Evolutionary conservation across 2,329 filamentous ascomycete species (phyloP).

Genomic region (Chrysoporthe cubensis): DNA sequence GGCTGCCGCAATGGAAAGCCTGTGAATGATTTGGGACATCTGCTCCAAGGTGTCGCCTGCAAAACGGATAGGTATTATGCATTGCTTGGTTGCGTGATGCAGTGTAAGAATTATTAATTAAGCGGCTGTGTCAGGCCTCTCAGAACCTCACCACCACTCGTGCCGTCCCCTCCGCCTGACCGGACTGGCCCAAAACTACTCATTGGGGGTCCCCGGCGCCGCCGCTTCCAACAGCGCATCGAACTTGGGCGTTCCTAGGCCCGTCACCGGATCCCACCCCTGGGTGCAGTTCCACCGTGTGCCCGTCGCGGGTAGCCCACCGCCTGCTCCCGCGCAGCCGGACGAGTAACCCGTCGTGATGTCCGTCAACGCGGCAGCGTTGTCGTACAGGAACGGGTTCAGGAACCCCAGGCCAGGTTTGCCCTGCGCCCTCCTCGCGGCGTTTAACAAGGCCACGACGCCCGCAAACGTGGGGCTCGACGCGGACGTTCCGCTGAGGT

Average conservation of each 20-base stretch:
- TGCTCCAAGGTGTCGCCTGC: background rate
- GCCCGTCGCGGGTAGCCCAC: slow-evolving; percentile 9
- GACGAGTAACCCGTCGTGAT: slow-evolving; percentile 34
- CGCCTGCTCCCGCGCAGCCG: slow-evolving; percentile 19
- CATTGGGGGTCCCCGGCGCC: slow-evolving; percentile 21
- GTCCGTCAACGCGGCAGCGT: slow-evolving; percentile 37
- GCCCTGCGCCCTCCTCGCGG: slow-evolving; percentile 42
- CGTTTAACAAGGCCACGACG: slow-evolving; percentile 47
- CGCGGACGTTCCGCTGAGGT: slow-evolving; percentile 40
- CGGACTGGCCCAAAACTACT: background rate
- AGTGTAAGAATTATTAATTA: background rate
- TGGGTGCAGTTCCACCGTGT: slow-evolving; percentile 41
- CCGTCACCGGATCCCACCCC: slow-evolving; percentile 41
- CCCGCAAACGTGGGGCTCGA: slow-evolving; percentile 45
- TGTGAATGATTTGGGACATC: background rate
- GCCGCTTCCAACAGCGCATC: slow-evolving; percentile 23
- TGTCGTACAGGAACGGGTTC: slow-evolving; percentile 42
- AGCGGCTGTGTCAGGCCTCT: background rate
- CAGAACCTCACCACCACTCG: background rate
- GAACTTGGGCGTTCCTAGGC: slow-evolving; percentile 25
- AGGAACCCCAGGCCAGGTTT: slow-evolving; percentile 43
- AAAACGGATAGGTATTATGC: background rate
- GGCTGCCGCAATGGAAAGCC: slow-evolving; percentile 12
- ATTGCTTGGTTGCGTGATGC: background rate
- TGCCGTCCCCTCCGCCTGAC: background rate